phyloP scores from a whole-genome alignment of 192 early-diverging fungal species.

The Allomyces javanicus region DNA sequence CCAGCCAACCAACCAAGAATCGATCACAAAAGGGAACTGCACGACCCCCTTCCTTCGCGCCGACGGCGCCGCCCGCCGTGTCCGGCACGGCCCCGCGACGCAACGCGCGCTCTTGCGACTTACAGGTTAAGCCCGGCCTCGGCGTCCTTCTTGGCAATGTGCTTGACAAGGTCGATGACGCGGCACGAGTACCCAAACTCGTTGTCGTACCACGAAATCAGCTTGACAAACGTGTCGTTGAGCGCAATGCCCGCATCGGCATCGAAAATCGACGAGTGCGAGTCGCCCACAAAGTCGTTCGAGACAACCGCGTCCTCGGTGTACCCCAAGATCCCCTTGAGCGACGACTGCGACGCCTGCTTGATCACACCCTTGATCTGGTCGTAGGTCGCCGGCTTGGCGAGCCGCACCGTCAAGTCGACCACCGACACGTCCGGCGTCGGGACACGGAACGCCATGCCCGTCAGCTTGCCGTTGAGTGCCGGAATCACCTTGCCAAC shows the following conservation, averaged over 20 bases:
- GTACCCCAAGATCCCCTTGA: conserved; percentile 82
- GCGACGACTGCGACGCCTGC: conserved; percentile 47
- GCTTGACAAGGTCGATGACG: conserved; percentile 70
- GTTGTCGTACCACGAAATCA: conserved; percentile 83
- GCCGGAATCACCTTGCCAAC: conserved; percentile 92
- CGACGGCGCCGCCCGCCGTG: too few species aligned
- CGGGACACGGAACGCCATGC: conserved; percentile 96
- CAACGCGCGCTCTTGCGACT: too few species aligned
- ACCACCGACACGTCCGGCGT: conserved; percentile 87
- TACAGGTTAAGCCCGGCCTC: not conserved
- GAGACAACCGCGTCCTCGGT: conserved; percentile 93
- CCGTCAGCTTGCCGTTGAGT: conserved; percentile 89
- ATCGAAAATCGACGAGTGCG: conserved; percentile 84
- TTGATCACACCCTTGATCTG: conserved; percentile 76
- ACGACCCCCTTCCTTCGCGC: too few species aligned
- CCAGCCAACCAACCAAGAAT: too few species aligned
- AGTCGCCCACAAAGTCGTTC: conserved; percentile 81
- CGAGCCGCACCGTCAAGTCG: conserved; percentile 81
- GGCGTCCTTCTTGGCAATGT: conserved; percentile 33
- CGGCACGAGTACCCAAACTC: conserved; percentile 84
- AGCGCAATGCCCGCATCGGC: conserved; percentile 86
- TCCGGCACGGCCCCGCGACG: too few species aligned
- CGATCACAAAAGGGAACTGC: too few species aligned
- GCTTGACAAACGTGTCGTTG: conserved; percentile 88
- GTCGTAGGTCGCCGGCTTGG: conserved; percentile 76